phyloP scores from a whole-genome alignment of 2,329 filamentous ascomycete species.

The Herpotrichia juniperi region DNA sequence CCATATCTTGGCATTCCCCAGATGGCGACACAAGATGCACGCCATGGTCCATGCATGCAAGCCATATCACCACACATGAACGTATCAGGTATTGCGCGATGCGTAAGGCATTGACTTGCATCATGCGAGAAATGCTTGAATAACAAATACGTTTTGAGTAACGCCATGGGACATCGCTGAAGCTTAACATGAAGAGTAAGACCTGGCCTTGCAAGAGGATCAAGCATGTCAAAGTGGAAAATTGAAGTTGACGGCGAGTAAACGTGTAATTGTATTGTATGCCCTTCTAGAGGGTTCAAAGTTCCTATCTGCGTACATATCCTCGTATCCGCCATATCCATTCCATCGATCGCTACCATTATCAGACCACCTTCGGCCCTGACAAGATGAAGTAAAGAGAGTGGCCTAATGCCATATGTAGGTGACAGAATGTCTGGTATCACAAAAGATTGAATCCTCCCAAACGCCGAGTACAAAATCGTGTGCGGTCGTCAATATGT shows the following conservation, averaged over 20 bases:
- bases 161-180: too few relatives aligned
- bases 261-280: neutral
- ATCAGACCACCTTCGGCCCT: neutral
- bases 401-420: constrained; percentile 31
- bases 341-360: neutral
- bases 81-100: neutral
- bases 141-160: neutral
- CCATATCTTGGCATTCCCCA: constrained; percentile 4
- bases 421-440: constrained; percentile 48
- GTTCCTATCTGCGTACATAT: neutral
- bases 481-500: constrained; percentile 39
- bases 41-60: constrained; percentile 1
- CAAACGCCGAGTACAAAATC: constrained; percentile 35
- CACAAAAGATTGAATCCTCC: constrained; percentile 34
- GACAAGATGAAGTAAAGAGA: constrained; percentile 14
- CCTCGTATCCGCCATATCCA: neutral
- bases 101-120: neutral
- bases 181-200: too few relatives aligned
- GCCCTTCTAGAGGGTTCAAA: neutral
- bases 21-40: neutral
- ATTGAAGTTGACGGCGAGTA: neutral
- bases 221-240: too few relatives aligned
- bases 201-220: too few relatives aligned
- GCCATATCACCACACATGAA: neutral
- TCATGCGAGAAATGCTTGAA: neutral